phyloP scores from a whole-genome alignment of 495 filamentous ascomycete genomes.

The Mytilinidion resinicola region DNA sequence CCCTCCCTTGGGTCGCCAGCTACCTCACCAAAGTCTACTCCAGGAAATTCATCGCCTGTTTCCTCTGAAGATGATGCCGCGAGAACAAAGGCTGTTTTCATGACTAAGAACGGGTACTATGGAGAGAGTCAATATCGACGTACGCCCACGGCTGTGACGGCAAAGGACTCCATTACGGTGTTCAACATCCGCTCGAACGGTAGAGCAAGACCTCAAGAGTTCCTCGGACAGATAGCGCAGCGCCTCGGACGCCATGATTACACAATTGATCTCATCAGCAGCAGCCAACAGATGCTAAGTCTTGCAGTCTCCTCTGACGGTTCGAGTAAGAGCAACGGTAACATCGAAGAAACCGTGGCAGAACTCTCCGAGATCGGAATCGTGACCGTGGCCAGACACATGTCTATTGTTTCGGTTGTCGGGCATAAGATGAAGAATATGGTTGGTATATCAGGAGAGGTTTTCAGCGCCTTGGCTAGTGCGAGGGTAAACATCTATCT shows the following conservation, averaged over 20 bases:
- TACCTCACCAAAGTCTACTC: background rate
- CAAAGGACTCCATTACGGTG: slow-evolving; percentile 37
- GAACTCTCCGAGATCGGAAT: slow-evolving; percentile 35
- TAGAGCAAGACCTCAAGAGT: slow-evolving; percentile 36
- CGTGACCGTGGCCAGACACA: slow-evolving; percentile 29
- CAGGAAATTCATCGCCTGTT: background rate
- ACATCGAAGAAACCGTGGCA: slow-evolving; percentile 27
- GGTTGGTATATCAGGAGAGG: slow-evolving; percentile 39
- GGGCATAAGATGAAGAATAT: slow-evolving; percentile 42
- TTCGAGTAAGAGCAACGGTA: slow-evolving; percentile 14
- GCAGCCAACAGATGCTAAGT: slow-evolving; percentile 39
- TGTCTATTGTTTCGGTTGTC: slow-evolving; percentile 40
- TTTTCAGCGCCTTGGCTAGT: slow-evolving; percentile 36
- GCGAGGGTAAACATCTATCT: slow-evolving; percentile 38
- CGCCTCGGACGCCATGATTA: slow-evolving; percentile 34
- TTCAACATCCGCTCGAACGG: slow-evolving; percentile 39
- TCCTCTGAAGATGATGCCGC: background rate
- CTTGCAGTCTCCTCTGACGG: slow-evolving; percentile 30
- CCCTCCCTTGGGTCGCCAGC: slow-evolving; percentile 20
- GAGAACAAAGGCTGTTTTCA: slow-evolving; percentile 26
- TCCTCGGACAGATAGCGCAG: slow-evolving; percentile 36
- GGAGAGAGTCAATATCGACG: slow-evolving; percentile 33
- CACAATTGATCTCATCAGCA: slow-evolving; percentile 37
- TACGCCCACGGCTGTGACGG: slow-evolving; percentile 38
- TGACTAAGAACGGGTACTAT: slow-evolving; percentile 38